These are phyloP conservation scores for Suhomyces canberraensis DNA, from an alignment of 805 yeast species.

Conservation along the genomic window DNA sequence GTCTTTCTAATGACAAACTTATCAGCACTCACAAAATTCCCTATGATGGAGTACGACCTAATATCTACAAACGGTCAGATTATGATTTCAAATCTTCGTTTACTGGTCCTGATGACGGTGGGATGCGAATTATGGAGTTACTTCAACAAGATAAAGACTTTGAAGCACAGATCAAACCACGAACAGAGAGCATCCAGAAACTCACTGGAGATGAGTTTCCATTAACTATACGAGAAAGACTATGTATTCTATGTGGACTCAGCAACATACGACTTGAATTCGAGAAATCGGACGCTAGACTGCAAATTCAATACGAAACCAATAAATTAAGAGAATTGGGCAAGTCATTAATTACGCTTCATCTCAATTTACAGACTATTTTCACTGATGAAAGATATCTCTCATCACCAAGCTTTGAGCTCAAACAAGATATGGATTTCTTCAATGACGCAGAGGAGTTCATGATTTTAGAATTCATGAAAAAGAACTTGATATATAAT, in stretches of 20 bases:
- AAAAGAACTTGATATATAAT: conserved; percentile 22
- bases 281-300: background rate
- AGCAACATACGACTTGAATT: conserved; percentile 15
- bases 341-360: conserved; percentile 18
- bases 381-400: conserved; percentile 29
- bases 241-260: conserved; percentile 28
- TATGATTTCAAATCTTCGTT: conserved; percentile 14
- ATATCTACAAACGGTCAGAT: conserved; percentile 14
- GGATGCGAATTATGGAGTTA: conserved; percentile 8
- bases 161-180: conserved; percentile 1
- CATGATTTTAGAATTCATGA: conserved; percentile 31
- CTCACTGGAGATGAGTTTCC: conserved; percentile 25
- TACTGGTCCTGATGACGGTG: conserved; percentile 7
- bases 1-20: conserved; percentile 9
- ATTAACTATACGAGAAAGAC: conserved; percentile 23
- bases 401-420: conserved; percentile 26
- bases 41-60: conserved; percentile 11
- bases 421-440: conserved; percentile 20
- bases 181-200: conserved; percentile 18
- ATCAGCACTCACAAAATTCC: conserved; percentile 12
- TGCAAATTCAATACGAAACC: conserved; percentile 7
- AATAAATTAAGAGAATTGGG: conserved; percentile 29
- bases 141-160: conserved; percentile 9
- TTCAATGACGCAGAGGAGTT: conserved; percentile 15
- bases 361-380: conserved; percentile 21